Evolutionary conservation across 1,284 basidiomycete species (phyloP), one percentile per base, ranked within the genome.

Genomic region (Puccinia novopanici): DNA sequence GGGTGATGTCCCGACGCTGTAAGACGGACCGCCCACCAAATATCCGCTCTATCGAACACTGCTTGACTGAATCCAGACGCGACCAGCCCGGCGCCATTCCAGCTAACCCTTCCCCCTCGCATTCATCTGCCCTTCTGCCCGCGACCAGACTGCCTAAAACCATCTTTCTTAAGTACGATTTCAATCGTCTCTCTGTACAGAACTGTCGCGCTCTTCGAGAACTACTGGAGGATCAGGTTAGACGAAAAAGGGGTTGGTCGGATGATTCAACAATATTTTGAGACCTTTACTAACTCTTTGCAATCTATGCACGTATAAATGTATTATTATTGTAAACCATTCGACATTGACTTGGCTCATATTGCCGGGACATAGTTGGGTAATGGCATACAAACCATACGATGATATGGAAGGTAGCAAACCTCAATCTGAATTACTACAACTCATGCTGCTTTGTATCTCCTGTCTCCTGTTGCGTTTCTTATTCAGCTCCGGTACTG

Each of bases 221-320:
- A 45, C 24, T 71, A 24, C 54, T 71, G 68, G 68, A 71, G 27
- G 52, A 54, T 19, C 68, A 71, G 19, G 37, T 71, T 6, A 9
- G 27, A 17, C 45, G n/a, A 71, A 71, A 13, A 34, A 52, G 68
- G 52, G 45, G 52, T 40, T 71, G 68, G 68, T 37, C 8, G 27
- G 68, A 52, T 45, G 19, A n/a, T 17, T 68, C n/a, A n/a, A n/a
- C n/a, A 48, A 52, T 10, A 61, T 61, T 61, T 15, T 6, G 6
- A 9, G 22, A 9, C 22, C n/a, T 37, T 30, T 37, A 4, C 10
- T 61, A 12, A 27, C 30, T 61, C 10, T n/a, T 61, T 30, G 6
- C 10, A 61, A 61, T 61, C 22, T 61, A 27, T 37, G 3, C 10
- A 15, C n/a, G n/a, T n/a, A n/a, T n/a, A n/a, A n/a, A n/a, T n/a